Evolutionary conservation across 345 rosid species (phyloP), one percentile per base, ranked within the genome.

Genomic region (Balakata baccata): DNA sequence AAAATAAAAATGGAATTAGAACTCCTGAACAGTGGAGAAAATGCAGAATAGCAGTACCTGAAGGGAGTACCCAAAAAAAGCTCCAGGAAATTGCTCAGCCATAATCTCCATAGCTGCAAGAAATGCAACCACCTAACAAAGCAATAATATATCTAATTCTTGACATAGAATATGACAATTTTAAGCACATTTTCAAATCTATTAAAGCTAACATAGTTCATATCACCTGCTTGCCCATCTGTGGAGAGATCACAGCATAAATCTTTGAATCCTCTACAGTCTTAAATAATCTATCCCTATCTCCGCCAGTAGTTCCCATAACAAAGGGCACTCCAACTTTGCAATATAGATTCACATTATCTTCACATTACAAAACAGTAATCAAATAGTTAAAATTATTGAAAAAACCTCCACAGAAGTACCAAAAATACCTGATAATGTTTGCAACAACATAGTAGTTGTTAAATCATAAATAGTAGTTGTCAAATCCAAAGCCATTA

Each of bases 281-380:
- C 80, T 88, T 89, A 73, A 86, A 87, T 64, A 95, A 77, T 47
- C 0, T 77, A 49, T 83, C 77, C 80, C 97, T 85, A 67, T 95
- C 97, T 77, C 99, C 99, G 73, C 98, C 98, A 10, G 97, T 95
- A 59, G 99, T 95, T 80, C 99, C 99, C 91, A 92, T 86, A 25
- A 95, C 97, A 79, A 95, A 95, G 37, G 99, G 99, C 74, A 92
- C 97, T 56, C 98, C 99, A 46, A 89, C 92, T 84, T 89, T 92
- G 82, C 86, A 79, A 82, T 95, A 95, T 14, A 92, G 81, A 75
- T 89, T 91, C 0, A 90, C 98, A 53, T 92, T 95, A 81, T 81
- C 99, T 94, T 80, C 59, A 64, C 25, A 68, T 54, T 10, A 65
- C 53, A 82, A 49, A 45, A 6, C 41, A 11, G 8, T 7, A 29